A percentile compares a stretch with the other conserved stretches of the same genome.
These are phyloP conservation scores for Beauveria australis DNA, from an alignment of 2,329 filamentous ascomycete genomes.

Conservation along the genomic window DNA sequence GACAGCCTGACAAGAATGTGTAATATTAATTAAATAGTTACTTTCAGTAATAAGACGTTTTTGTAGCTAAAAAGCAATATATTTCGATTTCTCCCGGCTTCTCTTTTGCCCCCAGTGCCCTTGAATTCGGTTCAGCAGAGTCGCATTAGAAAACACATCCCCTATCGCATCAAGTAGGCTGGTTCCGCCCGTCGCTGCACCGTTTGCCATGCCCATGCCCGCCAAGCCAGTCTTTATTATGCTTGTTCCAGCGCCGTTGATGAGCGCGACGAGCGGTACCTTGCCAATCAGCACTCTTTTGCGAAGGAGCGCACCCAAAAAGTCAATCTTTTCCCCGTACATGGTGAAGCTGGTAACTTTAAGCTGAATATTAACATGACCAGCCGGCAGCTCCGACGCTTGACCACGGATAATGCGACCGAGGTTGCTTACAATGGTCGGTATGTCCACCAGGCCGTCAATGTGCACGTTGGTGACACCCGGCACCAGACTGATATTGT, in stretches of 20 bases:
- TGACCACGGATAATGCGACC: not conserved
- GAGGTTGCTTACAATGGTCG: not conserved
- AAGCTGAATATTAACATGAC: not conserved
- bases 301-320: not conserved
- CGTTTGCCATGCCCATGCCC: not conserved
- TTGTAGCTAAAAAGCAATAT: not conserved
- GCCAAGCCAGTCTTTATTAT: not conserved
- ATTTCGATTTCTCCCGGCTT: not conserved
- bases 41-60: no score
- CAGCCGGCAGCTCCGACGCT: not conserved
- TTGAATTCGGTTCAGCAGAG: not conserved
- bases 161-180: not conserved
- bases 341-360: not conserved
- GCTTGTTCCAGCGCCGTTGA: not conserved
- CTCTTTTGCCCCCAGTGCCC: not conserved
- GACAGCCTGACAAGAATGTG: no score
- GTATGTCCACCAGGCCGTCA: not conserved
- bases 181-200: not conserved
- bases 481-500: not conserved
- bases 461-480: not conserved
- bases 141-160: conserved; percentile 1
- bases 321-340: conserved; percentile 2
- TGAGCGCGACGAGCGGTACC: not conserved
- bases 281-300: not conserved
- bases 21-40: no score